Evolutionary conservation across 148 eudicot species (phyloP), one percentile per base, ranked within the genome.

Genomic region (Camellia granthamiana): DNA sequence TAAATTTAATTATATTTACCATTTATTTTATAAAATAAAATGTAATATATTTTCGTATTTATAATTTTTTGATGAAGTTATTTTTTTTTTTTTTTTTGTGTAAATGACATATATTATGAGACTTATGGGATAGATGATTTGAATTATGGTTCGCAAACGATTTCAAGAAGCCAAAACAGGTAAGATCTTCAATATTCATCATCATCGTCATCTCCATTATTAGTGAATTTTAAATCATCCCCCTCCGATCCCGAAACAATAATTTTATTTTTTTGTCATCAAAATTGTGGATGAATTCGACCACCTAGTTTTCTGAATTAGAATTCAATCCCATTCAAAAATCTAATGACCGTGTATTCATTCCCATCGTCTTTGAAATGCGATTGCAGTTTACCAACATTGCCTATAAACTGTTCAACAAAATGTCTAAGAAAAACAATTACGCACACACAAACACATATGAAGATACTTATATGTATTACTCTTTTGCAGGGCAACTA

Each of bases 141-240:
- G 38, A 56, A 42, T 30, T 42, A 92, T 92, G 96, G 90, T 88
- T 85, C 92, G 93, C 54, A 90, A 89, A 78, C 89, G 84, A 46
- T 84, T 86, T 49, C 82, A 61, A 47, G 83, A 83, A 4, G 84
- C 72, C 44, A 77, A 82, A 78, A 85, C 87, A 59, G 93, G 96
- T 90, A 73, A 72, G 38, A 4, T 63, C 30, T 14, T 14, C 43
- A 46, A 19, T 10, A 8, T 51, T 11, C 30, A 58, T 74, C 65
- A 56, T 49, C 51, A 14, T 18, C 41, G 15, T 74, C 51, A 59
- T 60, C 16, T 16, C 42, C 67, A 51, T 52, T 7, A 16, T 7
- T 7, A 52, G 12, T 30, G 3, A 10, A 54, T n/a, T 15, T 42
- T 12, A 75, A n/a, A 59, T 59, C 47, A 16, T 42, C 38, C 11